phyloP scores from a whole-genome alignment of 2,329 filamentous ascomycete genomes.

The Aspergillus japonicus region DNA sequence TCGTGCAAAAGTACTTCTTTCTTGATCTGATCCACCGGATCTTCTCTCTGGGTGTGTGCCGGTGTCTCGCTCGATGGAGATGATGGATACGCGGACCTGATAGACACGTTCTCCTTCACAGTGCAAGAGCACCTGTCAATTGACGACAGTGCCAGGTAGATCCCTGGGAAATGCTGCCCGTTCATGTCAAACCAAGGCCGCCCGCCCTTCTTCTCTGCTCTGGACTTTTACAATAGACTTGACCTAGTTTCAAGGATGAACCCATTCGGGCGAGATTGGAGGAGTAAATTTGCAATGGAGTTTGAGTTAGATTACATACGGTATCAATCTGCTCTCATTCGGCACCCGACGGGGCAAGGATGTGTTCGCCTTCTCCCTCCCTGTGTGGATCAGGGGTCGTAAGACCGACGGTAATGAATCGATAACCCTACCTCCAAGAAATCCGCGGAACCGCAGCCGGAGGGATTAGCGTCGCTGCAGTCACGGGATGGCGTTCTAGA shows the following conservation, averaged over 20 bases:
- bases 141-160: not conserved
- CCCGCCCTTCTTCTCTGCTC: not conserved
- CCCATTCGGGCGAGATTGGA: not conserved
- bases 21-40: not conserved
- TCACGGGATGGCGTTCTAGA: slow-evolving; percentile 9
- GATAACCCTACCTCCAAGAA: not conserved
- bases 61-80: not conserved
- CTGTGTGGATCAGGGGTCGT: not conserved
- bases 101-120: not conserved
- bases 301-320: not conserved
- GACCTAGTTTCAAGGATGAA: not conserved
- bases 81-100: not conserved
- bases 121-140: not conserved
- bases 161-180: not conserved
- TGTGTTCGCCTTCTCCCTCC: not conserved
- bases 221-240: not conserved
- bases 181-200: not conserved
- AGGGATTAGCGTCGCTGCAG: not conserved
- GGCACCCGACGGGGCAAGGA: not conserved
- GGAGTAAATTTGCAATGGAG: not conserved
- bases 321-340: not conserved
- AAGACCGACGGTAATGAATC: not conserved
- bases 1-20: not conserved
- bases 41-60: not conserved
- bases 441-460: slow-evolving; percentile 9